phyloP scores from a whole-genome alignment of 1,139 yeast genomes.

The Kurtzmaniella natalensis region DNA sequence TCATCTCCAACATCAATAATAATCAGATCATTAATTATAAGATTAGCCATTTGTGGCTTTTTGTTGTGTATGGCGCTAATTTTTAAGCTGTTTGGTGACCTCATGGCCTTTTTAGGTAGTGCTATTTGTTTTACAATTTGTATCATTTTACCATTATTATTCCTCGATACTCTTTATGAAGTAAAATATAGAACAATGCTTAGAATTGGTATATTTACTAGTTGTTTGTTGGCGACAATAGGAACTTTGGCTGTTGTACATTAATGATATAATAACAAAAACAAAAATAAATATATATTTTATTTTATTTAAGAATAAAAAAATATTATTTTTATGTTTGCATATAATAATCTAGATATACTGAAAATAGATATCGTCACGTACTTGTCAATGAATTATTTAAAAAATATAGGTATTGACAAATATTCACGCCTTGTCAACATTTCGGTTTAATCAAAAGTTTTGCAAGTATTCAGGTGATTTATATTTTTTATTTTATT shows the following conservation, averaged over 20 bases:
- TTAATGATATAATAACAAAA: neutral
- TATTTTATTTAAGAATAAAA: too few relatives aligned
- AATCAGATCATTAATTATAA: slow-evolving; percentile 9
- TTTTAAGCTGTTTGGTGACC: slow-evolving; percentile 74
- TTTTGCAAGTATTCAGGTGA: too few relatives aligned
- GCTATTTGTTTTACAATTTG: slow-evolving; percentile 80
- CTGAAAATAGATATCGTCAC: too few relatives aligned
- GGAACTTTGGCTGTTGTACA: slow-evolving; percentile 39
- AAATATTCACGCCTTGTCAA: too few relatives aligned
- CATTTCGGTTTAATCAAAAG: too few relatives aligned
- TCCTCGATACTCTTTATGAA: slow-evolving; percentile 53
- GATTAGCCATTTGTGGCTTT: slow-evolving; percentile 16
- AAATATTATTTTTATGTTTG: too few relatives aligned
- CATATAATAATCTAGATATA: too few relatives aligned
- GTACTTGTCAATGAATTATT: too few relatives aligned
- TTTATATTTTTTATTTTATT: too few relatives aligned
- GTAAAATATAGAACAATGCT: slow-evolving; percentile 32
- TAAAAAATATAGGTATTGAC: too few relatives aligned
- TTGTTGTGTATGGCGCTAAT: slow-evolving; percentile 50
- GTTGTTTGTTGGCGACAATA: slow-evolving; percentile 42
- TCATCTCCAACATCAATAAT: too few relatives aligned
- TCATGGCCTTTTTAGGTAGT: slow-evolving; percentile 81
- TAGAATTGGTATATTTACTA: slow-evolving; percentile 40
- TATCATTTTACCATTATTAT: slow-evolving; percentile 68
- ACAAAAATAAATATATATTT: too few relatives aligned